These are phyloP conservation scores for Cladosporium austrohemisphaericum DNA, from an alignment of 2,329 filamentous ascomycete species.

Conservation along the genomic window DNA sequence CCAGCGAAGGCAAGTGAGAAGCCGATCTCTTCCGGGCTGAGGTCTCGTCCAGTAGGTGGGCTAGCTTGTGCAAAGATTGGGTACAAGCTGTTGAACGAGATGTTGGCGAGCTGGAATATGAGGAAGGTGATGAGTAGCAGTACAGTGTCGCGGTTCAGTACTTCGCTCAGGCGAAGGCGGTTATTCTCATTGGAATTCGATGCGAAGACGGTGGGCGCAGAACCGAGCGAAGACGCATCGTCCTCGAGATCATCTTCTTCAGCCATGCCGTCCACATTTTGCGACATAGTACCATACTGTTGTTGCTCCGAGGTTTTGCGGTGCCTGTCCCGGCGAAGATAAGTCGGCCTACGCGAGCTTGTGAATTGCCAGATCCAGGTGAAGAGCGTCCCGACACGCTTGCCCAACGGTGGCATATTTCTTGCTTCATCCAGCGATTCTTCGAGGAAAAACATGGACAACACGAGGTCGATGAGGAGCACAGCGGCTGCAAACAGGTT, in stretches of 20 bases:
- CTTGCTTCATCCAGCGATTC: slow-evolving; percentile 74
- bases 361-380: slow-evolving; percentile 68
- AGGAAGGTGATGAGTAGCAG: slow-evolving; percentile 81
- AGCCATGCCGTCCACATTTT: slow-evolving; percentile 15
- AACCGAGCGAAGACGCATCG: slow-evolving; percentile 35
- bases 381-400: slow-evolving; percentile 59
- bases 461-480: slow-evolving; percentile 65
- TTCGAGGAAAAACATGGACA: slow-evolving; percentile 77
- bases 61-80: slow-evolving; percentile 82
- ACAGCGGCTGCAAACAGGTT: slow-evolving; percentile 75
- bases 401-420: slow-evolving; percentile 57
- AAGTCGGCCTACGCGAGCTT: slow-evolving; percentile 56
- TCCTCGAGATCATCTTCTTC: slow-evolving; percentile 32
- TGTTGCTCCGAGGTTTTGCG: slow-evolving; percentile 18
- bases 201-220: slow-evolving; percentile 30
- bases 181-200: slow-evolving; percentile 36
- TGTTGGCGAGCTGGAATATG: slow-evolving; percentile 89
- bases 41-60: slow-evolving; percentile 69
- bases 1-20: slow-evolving; percentile 81
- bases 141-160: slow-evolving; percentile 78
- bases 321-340: slow-evolving; percentile 43
- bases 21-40: slow-evolving; percentile 78
- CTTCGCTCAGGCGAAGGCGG: slow-evolving; percentile 52
- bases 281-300: slow-evolving; percentile 16
- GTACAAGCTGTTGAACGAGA: slow-evolving; percentile 92